Evolutionary conservation across 805 yeast species (phyloP).

Genomic region (Wickerhamiella australiensis): DNA sequence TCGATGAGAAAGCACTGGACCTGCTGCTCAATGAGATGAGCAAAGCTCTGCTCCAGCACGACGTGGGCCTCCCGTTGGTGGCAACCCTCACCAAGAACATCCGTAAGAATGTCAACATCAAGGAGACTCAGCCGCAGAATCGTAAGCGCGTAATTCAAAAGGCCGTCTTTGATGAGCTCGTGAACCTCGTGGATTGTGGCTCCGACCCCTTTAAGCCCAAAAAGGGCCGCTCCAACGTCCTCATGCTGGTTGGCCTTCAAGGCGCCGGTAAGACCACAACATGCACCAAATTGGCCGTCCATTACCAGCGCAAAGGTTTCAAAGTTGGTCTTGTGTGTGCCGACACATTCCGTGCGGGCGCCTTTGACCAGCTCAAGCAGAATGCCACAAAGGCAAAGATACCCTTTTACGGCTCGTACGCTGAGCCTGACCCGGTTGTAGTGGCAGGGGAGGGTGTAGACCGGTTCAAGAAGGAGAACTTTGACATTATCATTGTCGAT

Average conservation of each 20-base stretch:
- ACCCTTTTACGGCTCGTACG: conserved; percentile 89
- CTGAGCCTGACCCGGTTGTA: conserved; percentile 89
- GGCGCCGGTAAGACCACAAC: conserved; percentile 99
- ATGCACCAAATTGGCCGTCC: conserved; percentile 91
- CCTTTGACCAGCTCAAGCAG: conserved; percentile 95
- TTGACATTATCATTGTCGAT: conserved; percentile 89
- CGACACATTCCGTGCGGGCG: conserved; percentile 98
- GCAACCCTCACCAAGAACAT: conserved; percentile 63
- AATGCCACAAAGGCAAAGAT: conserved; percentile 91
- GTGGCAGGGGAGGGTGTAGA: conserved; percentile 88
- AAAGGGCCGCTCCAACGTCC: conserved; percentile 64
- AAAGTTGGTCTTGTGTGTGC: conserved; percentile 97
- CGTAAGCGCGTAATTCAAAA: conserved; percentile 76
- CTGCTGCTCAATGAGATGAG: conserved; percentile 75
- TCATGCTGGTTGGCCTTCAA: conserved; percentile 97
- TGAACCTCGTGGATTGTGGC: conserved; percentile 65
- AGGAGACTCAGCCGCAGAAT: conserved; percentile 45
- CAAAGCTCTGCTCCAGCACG: conserved; percentile 84
- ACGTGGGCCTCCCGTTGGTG: conserved; percentile 80
- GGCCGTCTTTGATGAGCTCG: conserved; percentile 86
- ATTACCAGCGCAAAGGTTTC: conserved; percentile 84
- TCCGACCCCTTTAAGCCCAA: conserved; percentile 62
- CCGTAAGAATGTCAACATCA: conserved; percentile 42
- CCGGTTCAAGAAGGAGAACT: conserved; percentile 78
- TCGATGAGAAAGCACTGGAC: conserved; percentile 55